Base-by-base conservation (phyloP, 306 rosid genomes). In the Hippophae rhamnoides region DNA sequence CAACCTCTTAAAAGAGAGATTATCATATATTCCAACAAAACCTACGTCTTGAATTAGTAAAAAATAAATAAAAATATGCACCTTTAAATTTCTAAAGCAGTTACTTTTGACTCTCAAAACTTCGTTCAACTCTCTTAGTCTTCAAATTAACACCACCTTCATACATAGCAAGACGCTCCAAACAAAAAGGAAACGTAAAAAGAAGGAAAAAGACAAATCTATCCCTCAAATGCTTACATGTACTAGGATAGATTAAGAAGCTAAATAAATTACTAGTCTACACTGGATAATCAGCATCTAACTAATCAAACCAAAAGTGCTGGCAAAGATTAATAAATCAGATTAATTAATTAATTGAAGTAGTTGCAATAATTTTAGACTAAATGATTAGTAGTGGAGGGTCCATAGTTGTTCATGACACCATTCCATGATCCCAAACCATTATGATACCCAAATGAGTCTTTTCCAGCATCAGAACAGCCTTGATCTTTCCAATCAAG, bases 401-500 rank as follows among this genome's bases (percentile, higher is more conserved):
- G 74, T 57, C 82, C 95, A 60, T 85, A 83, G 62, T 81, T 92
- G 61, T 81, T 86, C 70, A 89, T 76, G 75, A 86, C 78, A 47
- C 85, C 84, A 42, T 75, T 60, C 85, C 92, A 88, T 46, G 95
- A 73, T 62, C 89, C 95, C 10, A 83, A 66, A 55, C 86, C 81
- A 12, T 79, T 78, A 43, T 79, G 53, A 66, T 82, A 90, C 8
- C 85, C 95, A 72, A 64, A 76, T 5, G 94, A 74, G 47, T 82
- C 82, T 72, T 84, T 80, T n/a, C 81, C 88, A 46, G 71, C 81
- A 52, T 86, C 85, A 52, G 85, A 76, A 51, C 86, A 76, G 46
- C 79, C 87, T n/a, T 83, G 95, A 56, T 92, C 96, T 72, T 83
- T 95, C 99, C 99, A 92, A 65, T 92, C 99, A 68, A 88, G 79